Percentiles rank a stretch among this genome's conserved stretches.
Evolutionary conservation across 1,284 basidiomycete species (phyloP).

Genomic region (Austroboletus niveus): DNA sequence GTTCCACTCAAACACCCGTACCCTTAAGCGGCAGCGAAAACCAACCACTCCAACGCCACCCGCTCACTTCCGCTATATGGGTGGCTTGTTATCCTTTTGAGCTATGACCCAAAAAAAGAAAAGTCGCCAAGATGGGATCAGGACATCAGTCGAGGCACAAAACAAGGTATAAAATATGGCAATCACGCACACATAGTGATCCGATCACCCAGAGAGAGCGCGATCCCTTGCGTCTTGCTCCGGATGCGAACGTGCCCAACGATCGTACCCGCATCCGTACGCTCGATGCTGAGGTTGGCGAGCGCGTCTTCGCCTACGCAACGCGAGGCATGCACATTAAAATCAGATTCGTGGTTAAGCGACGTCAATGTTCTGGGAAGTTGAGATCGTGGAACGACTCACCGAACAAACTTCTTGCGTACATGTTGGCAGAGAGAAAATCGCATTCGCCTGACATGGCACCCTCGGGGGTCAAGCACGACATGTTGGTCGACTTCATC

Average conservation of each 20-base stretch:
- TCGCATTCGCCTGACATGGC: slow-evolving; percentile 81
- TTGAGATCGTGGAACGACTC: slow-evolving; percentile 18
- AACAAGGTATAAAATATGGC: neutral
- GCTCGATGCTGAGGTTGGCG: slow-evolving; percentile 94
- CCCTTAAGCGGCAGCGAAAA: too few species aligned
- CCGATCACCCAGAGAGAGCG: slow-evolving; percentile 88
- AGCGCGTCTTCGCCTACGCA: slow-evolving; percentile 89
- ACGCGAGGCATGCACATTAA: neutral
- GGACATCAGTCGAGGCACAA: neutral
- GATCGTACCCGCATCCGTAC: slow-evolving; percentile 78
- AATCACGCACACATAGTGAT: slow-evolving; percentile 76
- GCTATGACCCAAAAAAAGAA: slow-evolving; percentile 7
- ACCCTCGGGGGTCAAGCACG: slow-evolving; percentile 80
- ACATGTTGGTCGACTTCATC: slow-evolving; percentile 85
- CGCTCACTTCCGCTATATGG: slow-evolving; percentile 28
- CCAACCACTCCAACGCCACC: neutral
- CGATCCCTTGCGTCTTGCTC: slow-evolving; percentile 95
- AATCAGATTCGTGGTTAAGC: neutral
- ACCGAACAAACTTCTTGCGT: slow-evolving; percentile 78
- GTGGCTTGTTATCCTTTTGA: slow-evolving; percentile 64
- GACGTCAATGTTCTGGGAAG: neutral
- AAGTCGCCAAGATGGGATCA: neutral
- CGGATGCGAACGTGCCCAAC: slow-evolving; percentile 91
- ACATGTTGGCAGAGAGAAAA: slow-evolving; percentile 83
- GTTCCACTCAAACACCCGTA: neutral